Evolutionary conservation across 257 asterid genomes (phyloP).

Genomic region (Scutellaria baicalensis): DNA sequence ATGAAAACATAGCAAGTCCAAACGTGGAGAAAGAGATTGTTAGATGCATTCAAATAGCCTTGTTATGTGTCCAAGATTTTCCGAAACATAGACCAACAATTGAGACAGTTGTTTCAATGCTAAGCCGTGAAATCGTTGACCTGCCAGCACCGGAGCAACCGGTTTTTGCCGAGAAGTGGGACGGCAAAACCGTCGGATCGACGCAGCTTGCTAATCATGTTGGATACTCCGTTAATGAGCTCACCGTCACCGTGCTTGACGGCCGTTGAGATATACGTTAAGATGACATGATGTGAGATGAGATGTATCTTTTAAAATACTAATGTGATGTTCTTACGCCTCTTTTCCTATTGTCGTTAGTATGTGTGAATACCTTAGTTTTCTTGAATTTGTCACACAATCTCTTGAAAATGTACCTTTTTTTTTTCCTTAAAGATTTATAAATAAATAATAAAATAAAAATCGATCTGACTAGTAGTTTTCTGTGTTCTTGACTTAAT

Average conservation of each 20-base stretch:
- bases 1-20: neutral
- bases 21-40: neutral
- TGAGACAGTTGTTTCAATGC: conserved; percentile 3
- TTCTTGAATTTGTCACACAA: no score
- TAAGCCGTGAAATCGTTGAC: neutral
- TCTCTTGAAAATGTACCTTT: no score
- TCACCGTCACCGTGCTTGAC: neutral
- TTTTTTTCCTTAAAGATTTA: no score
- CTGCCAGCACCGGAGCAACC: neutral
- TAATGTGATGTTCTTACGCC: no score
- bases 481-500: no score
- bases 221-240: neutral
- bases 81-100: neutral
- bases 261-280: neutral
- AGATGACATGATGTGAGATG: no score
- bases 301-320: no score
- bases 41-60: neutral
- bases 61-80: conserved; percentile 6
- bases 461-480: no score
- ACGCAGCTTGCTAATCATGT: neutral
- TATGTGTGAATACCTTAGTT: no score
- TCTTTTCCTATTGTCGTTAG: no score
- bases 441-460: no score
- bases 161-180: neutral
- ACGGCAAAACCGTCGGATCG: neutral